These are phyloP conservation scores for Xylariaceae sp. DNA, from an alignment of 2,329 filamentous ascomycete species.

Conservation along the genomic window DNA sequence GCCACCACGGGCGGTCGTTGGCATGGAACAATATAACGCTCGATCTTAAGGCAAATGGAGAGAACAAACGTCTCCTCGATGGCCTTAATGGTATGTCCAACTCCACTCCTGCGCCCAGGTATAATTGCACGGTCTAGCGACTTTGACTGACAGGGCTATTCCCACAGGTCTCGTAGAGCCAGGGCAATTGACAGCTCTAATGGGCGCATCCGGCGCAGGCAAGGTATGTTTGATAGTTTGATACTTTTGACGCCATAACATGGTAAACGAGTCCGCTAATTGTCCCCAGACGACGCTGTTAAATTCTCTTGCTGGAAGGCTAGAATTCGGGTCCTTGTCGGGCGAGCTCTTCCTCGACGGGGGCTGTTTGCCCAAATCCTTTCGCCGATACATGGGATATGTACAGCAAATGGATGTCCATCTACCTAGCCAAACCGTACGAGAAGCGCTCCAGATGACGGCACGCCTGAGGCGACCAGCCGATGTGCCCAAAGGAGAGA, in stretches of 20 bases:
- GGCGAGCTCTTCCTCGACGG: slow-evolving; percentile 15
- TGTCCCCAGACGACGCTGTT: slow-evolving; percentile 2
- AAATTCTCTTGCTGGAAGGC: slow-evolving; percentile 11
- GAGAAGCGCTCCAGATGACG: slow-evolving; percentile 17
- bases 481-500: slow-evolving; percentile 6
- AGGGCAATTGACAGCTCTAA: slow-evolving; percentile 1
- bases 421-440: slow-evolving; percentile 10
- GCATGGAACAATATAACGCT: slow-evolving; percentile 22
- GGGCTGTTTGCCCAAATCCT: slow-evolving; percentile 10
- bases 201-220: slow-evolving; percentile 3
- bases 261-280: background rate
- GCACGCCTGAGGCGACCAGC: slow-evolving; percentile 9
- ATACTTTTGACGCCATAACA: too few relatives aligned
- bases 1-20: slow-evolving; percentile 14
- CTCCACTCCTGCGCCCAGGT: background rate
- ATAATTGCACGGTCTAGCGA: background rate
- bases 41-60: slow-evolving; percentile 10
- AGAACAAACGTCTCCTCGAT: slow-evolving; percentile 12
- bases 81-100: slow-evolving; percentile 11
- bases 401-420: slow-evolving; percentile 21
- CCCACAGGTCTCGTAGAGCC: slow-evolving; percentile 8
- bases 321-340: slow-evolving; percentile 5
- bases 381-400: slow-evolving; percentile 9
- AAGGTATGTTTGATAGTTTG: slow-evolving; percentile 2
- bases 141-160: background rate